These are phyloP conservation scores for Stephania japonica DNA, from an alignment of 164 flowering plant species.

Conservation along the genomic window DNA sequence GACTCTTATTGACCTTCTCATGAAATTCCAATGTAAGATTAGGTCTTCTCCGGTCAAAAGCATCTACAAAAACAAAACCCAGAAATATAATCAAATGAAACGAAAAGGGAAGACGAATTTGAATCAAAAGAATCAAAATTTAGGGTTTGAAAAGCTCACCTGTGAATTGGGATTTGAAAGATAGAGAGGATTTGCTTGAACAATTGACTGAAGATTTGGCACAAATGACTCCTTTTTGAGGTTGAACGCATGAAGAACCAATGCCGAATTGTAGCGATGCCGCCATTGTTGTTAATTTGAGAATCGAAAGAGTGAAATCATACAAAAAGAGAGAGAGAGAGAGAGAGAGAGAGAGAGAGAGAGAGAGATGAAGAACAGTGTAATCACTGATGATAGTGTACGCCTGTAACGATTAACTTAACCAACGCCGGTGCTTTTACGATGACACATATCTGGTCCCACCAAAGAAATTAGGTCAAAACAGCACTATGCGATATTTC, in stretches of 20 bases:
- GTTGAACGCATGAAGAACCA: constrained; percentile 26
- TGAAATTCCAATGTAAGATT: constrained; percentile 48
- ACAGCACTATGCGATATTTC: too few species aligned
- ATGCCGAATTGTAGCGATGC: constrained; percentile 27
- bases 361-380: too few species aligned
- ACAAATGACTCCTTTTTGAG: constrained; percentile 19
- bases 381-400: too few species aligned
- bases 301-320: neutral
- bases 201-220: constrained; percentile 45
- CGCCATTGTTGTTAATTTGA: constrained; percentile 20
- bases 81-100: neutral
- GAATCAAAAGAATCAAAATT: neutral
- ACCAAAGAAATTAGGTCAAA: too few species aligned
- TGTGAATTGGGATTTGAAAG: constrained; percentile 50
- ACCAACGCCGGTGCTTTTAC: too few species aligned
- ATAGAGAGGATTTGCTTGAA: constrained; percentile 43
- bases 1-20: constrained; percentile 31
- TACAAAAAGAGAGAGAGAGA: neutral
- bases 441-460: too few species aligned
- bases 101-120: neutral
- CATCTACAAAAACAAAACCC: constrained; percentile 23
- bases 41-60: constrained; percentile 34
- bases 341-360: neutral
- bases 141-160: constrained; percentile 24
- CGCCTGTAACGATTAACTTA: too few species aligned